phyloP scores from a whole-genome alignment of 177 flowering plant species.

The Vitis hybrid region DNA sequence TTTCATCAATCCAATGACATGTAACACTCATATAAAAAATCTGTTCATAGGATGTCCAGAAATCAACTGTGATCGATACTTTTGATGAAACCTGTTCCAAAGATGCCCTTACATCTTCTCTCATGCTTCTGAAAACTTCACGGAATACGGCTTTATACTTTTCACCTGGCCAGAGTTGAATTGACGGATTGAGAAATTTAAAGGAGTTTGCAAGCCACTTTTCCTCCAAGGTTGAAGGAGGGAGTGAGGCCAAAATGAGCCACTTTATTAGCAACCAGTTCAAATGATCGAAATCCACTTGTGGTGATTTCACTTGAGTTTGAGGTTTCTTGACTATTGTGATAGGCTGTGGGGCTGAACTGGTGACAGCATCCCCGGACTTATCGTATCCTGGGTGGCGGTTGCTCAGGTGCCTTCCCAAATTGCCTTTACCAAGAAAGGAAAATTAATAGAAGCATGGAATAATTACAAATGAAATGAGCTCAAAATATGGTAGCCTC shows the following conservation, averaged over 20 bases:
- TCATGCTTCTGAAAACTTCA: slow-evolving; percentile 84
- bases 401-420: slow-evolving; percentile 92
- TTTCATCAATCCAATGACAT: slow-evolving; percentile 93
- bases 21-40: slow-evolving; percentile 80
- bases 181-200: slow-evolving; percentile 69
- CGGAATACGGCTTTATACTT: slow-evolving; percentile 54
- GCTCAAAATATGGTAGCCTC: background rate
- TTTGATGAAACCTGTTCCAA: slow-evolving; percentile 71
- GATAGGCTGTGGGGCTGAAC: slow-evolving; percentile 38
- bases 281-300: slow-evolving; percentile 78
- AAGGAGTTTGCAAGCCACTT: slow-evolving; percentile 71
- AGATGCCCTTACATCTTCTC: slow-evolving; percentile 55
- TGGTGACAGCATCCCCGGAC: slow-evolving; percentile 47
- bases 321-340: slow-evolving; percentile 55
- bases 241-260: slow-evolving; percentile 69
- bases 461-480: background rate
- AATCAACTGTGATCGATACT: slow-evolving; percentile 73
- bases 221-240: slow-evolving; percentile 74
- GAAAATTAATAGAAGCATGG: background rate
- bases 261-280: slow-evolving; percentile 91
- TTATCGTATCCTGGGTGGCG: slow-evolving; percentile 97
- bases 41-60: slow-evolving; percentile 91
- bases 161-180: slow-evolving; percentile 71
- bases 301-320: slow-evolving; percentile 48
- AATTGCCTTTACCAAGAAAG: slow-evolving; percentile 61